Base-by-base conservation (phyloP, 176 grass and related monocot species). In the Carex cristatella region DNA sequence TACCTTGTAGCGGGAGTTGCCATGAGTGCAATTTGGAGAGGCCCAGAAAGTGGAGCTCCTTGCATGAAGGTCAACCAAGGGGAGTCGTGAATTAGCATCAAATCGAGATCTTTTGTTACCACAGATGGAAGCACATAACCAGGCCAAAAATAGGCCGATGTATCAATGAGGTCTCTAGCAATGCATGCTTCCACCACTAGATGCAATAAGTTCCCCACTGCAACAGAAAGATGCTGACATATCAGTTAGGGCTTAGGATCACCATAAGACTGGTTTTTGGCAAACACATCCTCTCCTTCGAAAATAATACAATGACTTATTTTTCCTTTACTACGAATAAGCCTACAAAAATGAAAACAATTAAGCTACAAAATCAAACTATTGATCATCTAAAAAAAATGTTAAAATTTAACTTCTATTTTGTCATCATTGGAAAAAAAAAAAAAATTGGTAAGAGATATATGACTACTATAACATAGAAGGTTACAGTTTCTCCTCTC, bases 171-270 rank as follows among this genome's bases (percentile, higher is more conserved):
- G 27, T 89, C 88, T 81, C 94, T 97, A 7, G 91, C 82, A 53
- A 97, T 91, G 61, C 94, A 97, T 67, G 91, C 89, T 83, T 97
- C 94, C 80, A 93, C 89, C 38, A 97, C 88, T 81, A 97, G 91
- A 82, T 97, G 94, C 85, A 93, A 81, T 83, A 97, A 91, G 65
- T 76, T 93, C 16, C 94, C 94, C 72, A 82, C 94, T 97, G 79
- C 81, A 91, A 67, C 65, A 80, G 60, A 93, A 82, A 64, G 30
- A 84, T n/a, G 6, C 6, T 44, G 14, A 51, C 75, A 62, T 51
- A 58, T 68, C 60, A 79, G 1, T 75, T 67, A 13, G 59, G 87
- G 49, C 18, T 51, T 69, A 53, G 63, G 72, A 33, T 49, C 37
- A 32, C 33, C 35, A 38, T 9, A 27, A 14, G 37, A 18, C 42